Percentiles rank a stretch among this genome's conserved stretches.
These are phyloP conservation scores for Galerina sulciceps DNA, from an alignment of 768 basidiomycete species.

Conservation along the genomic window DNA sequence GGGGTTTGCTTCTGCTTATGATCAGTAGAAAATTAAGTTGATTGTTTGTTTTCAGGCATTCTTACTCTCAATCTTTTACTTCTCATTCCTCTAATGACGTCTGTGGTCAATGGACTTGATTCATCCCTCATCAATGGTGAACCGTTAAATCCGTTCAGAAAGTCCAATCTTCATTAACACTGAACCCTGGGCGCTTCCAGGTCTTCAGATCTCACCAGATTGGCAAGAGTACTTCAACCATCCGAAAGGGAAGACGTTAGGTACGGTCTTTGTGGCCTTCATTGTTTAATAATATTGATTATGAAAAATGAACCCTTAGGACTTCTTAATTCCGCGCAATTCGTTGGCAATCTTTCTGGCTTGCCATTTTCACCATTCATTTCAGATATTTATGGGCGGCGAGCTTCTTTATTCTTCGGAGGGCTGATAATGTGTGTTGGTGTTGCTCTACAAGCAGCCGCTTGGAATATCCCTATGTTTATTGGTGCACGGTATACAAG, in stretches of 20 bases:
- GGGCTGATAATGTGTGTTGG: constrained; percentile 67
- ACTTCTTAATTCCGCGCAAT: constrained; percentile 67
- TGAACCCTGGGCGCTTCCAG: constrained; percentile 32
- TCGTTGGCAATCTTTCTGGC: constrained; percentile 59
- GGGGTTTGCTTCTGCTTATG: constrained; percentile 39
- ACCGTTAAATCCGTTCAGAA: neutral
- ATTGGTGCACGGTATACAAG: constrained; percentile 60
- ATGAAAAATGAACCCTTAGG: constrained; percentile 35
- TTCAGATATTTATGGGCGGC: constrained; percentile 66
- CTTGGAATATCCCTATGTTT: constrained; percentile 51
- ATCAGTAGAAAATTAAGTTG: neutral
- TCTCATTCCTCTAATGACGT: constrained; percentile 63
- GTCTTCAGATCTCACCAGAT: constrained; percentile 66
- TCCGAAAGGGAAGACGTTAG: constrained; percentile 54
- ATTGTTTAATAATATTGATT: neutral
- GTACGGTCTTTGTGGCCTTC: constrained; percentile 28
- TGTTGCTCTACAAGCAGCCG: constrained; percentile 55
- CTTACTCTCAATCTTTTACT: constrained; percentile 60
- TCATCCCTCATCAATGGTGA: constrained; percentile 62
- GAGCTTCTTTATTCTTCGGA: constrained; percentile 61
- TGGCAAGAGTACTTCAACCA: constrained; percentile 61
- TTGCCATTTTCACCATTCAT: constrained; percentile 63
- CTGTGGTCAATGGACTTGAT: constrained; percentile 68
- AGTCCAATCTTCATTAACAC: neutral
- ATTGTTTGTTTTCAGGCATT: constrained; percentile 45